Base-by-base conservation (phyloP, 2,329 filamentous ascomycete species). In the Ramichloridium luteum region DNA sequence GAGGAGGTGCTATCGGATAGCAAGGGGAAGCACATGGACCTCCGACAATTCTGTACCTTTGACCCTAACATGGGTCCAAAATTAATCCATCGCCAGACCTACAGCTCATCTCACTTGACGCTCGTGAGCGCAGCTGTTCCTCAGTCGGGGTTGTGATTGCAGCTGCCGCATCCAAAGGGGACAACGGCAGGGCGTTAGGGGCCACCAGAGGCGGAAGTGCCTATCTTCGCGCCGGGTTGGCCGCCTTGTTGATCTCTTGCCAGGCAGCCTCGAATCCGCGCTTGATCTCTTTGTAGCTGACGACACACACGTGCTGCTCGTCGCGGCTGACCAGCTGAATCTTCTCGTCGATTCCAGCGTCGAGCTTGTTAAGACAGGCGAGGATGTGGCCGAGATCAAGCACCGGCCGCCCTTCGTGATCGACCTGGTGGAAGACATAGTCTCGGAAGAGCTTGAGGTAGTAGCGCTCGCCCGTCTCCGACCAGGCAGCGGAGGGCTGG, bases 391-490 rank as follows among this genome's bases (percentile, higher is more conserved):
- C 88, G 36, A 94, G 64, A 51, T 94, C 82, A 4, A 93, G 67
- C 2, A 86, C 78, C 0, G 90, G 80, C 32, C 81, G 79, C 10
- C 84, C 85, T 35, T 83, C 75, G 16, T 73, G 70, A 53, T 96
- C 85, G 9, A 94, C 85, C 50, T 93, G 86, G 56, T 98, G 90
- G 60, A 96, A 98, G 25, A 94, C 83, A 48, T 92, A 96, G 58
- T 98, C 90, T 30, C 90, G 74, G 65, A 96, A 96, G 6, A 98
- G 70, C 59, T 93, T 94, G 42, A 98, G 67, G 53, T 83, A 80
- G 55, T 93, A 96, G 16, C 86, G 74, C 48, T 93, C 84, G 15
- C 88, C 88, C 28, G 81, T 90, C 56, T 96, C 88, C 4, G 84
- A 82, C 88, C 90, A 98, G 3, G 52, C 42, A 10, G 45, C 37